Evolutionary conservation across 2,329 filamentous ascomycete species (phyloP).

Genomic region (Drechslerella coelobrocha): DNA sequence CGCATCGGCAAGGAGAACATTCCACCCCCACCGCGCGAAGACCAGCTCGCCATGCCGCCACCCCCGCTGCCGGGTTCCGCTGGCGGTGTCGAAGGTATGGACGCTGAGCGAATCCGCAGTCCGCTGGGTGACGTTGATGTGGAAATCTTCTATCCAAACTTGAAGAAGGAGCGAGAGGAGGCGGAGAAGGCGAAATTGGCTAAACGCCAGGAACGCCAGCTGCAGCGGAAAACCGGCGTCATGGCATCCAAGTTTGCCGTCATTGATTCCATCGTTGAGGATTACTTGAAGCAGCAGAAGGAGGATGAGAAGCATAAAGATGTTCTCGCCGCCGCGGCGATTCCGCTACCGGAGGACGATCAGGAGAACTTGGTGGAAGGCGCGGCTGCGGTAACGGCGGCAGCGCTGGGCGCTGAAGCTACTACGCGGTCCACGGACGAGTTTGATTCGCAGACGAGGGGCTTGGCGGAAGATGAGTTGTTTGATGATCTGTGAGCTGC

Average conservation of each 20-base stretch:
- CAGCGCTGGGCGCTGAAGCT: not conserved
- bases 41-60: constrained; percentile 48
- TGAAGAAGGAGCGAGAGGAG: constrained; percentile 43
- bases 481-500: constrained; percentile 36
- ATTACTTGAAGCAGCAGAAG: constrained; percentile 34
- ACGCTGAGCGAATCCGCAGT: constrained; percentile 35
- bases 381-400: too few species aligned
- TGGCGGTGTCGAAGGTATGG: constrained; percentile 29
- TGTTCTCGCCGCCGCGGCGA: constrained; percentile 11
- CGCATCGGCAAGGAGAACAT: constrained; percentile 85
- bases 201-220: constrained; percentile 10
- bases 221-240: constrained; percentile 9
- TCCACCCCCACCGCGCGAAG: constrained; percentile 65
- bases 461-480: constrained; percentile 36
- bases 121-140: constrained; percentile 45
- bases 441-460: constrained; percentile 27
- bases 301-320: constrained; percentile 4
- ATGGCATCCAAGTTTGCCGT: constrained; percentile 34
- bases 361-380: constrained; percentile 22
- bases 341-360: constrained; percentile 27
- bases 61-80: constrained; percentile 13
- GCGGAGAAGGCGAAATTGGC: constrained; percentile 27
- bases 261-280: constrained; percentile 37
- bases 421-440: constrained; percentile 18
- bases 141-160: constrained; percentile 44